phyloP scores from a whole-genome alignment of 2,329 filamentous ascomycete genomes.

The Lithohypha guttulata region DNA sequence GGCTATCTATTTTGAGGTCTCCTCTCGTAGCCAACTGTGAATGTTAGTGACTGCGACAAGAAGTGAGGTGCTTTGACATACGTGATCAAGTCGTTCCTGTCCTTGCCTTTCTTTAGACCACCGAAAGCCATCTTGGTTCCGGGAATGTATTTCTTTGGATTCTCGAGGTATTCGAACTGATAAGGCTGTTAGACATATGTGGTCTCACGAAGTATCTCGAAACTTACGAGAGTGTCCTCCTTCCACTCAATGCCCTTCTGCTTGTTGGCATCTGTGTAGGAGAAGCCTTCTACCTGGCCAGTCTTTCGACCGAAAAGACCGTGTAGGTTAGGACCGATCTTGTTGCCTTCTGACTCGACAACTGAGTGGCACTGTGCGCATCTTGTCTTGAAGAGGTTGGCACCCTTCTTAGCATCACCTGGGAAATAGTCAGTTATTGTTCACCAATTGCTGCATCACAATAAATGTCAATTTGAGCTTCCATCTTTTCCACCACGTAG shows the following conservation, averaged over 20 bases:
- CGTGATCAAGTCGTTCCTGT: conserved; percentile 97
- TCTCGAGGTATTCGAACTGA: conserved; percentile 96
- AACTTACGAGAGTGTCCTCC: conserved; percentile 66
- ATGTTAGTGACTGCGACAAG: too few species aligned
- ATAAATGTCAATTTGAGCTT: neutral
- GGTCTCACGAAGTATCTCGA: neutral
- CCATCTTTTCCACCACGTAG: too few species aligned
- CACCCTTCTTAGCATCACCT: conserved; percentile 95
- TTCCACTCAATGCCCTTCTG: conserved; percentile 84
- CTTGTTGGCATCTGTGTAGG: conserved; percentile 99
- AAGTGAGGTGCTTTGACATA: conserved; percentile 42
- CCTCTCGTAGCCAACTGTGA: conserved; percentile 23
- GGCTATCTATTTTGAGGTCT: too few species aligned
- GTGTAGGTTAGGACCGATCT: conserved; percentile 94
- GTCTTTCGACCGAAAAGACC: conserved; percentile 96
- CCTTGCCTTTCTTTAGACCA: conserved; percentile 99
- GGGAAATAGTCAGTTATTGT: conserved; percentile 9
- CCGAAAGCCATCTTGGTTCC: conserved; percentile 99
- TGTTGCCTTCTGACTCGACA: conserved; percentile 83
- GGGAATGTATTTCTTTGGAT: conserved; percentile 99
- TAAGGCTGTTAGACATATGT: neutral
- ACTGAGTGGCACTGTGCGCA: conserved; percentile 98
- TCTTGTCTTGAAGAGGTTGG: conserved; percentile 97
- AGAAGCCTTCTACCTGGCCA: conserved; percentile 80
- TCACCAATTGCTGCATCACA: neutral